Evolutionary conservation across 2,329 filamentous ascomycete genomes (phyloP).

Genomic region (Paraphoma chrysanthemicola): DNA sequence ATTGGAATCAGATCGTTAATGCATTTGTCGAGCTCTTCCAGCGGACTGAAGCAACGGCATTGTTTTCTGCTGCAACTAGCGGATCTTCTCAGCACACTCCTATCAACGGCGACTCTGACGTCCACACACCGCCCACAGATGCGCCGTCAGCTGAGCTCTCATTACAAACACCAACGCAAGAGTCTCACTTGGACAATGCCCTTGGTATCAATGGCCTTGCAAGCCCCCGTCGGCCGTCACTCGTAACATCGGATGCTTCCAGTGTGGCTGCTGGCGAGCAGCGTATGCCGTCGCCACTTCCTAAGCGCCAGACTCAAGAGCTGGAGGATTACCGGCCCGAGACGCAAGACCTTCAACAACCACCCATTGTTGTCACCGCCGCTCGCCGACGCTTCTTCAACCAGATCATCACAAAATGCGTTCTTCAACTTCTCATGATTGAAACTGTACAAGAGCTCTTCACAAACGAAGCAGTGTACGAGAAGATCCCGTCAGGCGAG

Average conservation of each 20-base stretch:
- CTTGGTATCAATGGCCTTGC: conserved; percentile 54
- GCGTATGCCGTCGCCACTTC: conserved; percentile 42
- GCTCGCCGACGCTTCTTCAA: conserved; percentile 97
- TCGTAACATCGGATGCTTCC: conserved; percentile 39
- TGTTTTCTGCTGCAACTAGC: conserved; percentile 82
- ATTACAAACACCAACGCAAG: conserved; percentile 41
- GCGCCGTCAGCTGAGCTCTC: conserved; percentile 42
- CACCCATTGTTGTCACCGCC: conserved; percentile 89
- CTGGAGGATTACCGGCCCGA: conserved; percentile 90
- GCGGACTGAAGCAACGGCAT: conserved; percentile 89
- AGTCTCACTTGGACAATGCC: conserved; percentile 45
- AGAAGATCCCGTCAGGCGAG: conserved; percentile 87
- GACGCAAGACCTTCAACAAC: conserved; percentile 72
- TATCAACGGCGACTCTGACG: conserved; percentile 55
- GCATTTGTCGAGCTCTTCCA: conserved; percentile 97
- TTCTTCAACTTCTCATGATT: conserved; percentile 97
- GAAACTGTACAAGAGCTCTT: conserved; percentile 99
- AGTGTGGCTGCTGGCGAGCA: conserved; percentile 22
- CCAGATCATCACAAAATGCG: conserved; percentile 98
- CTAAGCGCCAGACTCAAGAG: conserved; percentile 49
- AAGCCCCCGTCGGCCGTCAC: conserved; percentile 33
- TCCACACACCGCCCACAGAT: conserved; percentile 52
- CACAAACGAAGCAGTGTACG: conserved; percentile 94
- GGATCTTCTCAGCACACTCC: conserved; percentile 53
- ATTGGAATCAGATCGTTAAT: conserved; percentile 94